Evolutionary conservation across 164 flowering plant genomes (phyloP).

Genomic region (Houttuynia cordata): DNA sequence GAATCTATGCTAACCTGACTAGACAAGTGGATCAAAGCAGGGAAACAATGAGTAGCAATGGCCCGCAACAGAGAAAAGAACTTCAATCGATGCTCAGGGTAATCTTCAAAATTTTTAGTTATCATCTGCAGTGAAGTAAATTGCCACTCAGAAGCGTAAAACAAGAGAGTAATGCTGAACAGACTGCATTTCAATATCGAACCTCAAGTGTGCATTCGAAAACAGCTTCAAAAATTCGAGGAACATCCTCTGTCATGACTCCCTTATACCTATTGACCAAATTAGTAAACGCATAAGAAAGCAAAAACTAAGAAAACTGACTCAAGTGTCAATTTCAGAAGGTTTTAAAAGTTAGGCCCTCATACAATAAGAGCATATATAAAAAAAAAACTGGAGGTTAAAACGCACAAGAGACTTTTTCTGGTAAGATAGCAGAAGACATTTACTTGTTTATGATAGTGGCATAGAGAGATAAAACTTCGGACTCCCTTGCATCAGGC

Average conservation of each 20-base stretch:
- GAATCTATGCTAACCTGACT: constrained; percentile 51
- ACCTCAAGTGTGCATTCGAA: constrained; percentile 97
- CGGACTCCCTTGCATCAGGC: constrained; percentile 99
- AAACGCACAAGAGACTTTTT: not conserved
- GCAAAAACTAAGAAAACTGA: not conserved
- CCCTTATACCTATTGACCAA: constrained; percentile 48
- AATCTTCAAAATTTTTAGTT: constrained; percentile 94
- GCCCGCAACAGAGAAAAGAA: constrained; percentile 94
- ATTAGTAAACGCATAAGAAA: constrained; percentile 2
- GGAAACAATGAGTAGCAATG: constrained; percentile 91
- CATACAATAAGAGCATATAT: too few species aligned
- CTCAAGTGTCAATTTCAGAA: not conserved
- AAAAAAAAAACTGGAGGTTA: too few species aligned
- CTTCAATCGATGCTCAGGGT: constrained; percentile 96
- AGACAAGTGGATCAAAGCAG: constrained; percentile 74
- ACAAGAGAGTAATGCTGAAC: not conserved
- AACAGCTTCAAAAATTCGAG: constrained; percentile 92
- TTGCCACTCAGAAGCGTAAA: constrained; percentile 3
- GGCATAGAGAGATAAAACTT: constrained; percentile 92
- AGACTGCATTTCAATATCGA: constrained; percentile 4
- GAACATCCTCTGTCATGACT: constrained; percentile 91
- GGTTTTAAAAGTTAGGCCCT: too few species aligned
- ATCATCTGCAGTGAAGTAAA: constrained; percentile 60
- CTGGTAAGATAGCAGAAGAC: not conserved
- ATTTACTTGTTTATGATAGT: constrained; percentile 94